These are phyloP conservation scores for Quercus parvula DNA, from an alignment of 306 rosid genomes.

Conservation along the genomic window DNA sequence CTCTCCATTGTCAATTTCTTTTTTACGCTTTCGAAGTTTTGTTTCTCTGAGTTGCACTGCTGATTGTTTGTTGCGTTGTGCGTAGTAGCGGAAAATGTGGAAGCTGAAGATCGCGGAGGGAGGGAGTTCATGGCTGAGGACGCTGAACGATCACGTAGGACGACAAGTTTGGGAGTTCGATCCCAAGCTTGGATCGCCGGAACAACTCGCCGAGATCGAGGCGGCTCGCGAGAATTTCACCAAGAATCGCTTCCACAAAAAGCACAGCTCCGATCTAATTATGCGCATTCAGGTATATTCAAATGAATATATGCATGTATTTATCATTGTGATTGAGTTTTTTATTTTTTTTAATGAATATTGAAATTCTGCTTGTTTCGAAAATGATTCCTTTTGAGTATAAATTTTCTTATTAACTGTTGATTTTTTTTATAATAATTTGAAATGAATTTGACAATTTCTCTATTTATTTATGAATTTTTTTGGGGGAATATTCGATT, in stretches of 20 bases:
- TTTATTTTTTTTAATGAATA: background rate
- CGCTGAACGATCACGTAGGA: constrained; percentile 60
- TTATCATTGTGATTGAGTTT: background rate
- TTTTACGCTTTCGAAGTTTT: too few species aligned
- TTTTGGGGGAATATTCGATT: background rate
- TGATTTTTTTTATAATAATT: background rate
- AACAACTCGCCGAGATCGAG: constrained; percentile 47
- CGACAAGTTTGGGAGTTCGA: constrained; percentile 88
- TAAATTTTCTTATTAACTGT: background rate
- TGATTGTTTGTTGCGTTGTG: background rate
- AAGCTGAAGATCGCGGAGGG: constrained; percentile 81
- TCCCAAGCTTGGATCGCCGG: constrained; percentile 46
- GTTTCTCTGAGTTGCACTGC: background rate
- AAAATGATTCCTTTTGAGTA: background rate
- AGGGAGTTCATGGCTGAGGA: constrained; percentile 64
- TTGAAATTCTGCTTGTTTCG: background rate
- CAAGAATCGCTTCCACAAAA: constrained; percentile 44
- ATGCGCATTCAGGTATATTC: constrained; percentile 74
- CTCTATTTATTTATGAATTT: background rate
- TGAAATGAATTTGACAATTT: background rate
- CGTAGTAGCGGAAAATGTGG: constrained; percentile 53
- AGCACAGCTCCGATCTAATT: constrained; percentile 77
- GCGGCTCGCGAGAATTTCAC: constrained; percentile 42
- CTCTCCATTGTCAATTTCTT: too few species aligned
- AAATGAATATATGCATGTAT: background rate